A percentile compares a stretch with the other conserved stretches of the same genome.
Conservation (phyloP, 768 basidiomycete genomes). For the Leccinum subgranulosum region DNA sequence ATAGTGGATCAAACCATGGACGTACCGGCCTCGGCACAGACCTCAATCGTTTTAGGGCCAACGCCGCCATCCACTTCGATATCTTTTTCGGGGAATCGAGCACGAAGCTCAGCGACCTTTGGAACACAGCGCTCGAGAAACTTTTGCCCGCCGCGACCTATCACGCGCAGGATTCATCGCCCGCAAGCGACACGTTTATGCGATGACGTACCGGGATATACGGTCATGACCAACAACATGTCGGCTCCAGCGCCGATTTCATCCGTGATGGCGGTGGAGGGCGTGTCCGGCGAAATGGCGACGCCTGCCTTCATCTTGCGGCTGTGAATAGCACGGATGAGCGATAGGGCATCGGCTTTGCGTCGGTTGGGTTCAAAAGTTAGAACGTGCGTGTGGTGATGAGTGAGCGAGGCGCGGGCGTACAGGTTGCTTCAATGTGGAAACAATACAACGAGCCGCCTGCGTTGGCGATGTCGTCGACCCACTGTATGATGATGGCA, state of each 20-base stretch:
- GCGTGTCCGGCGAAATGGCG: conserved; percentile 95
- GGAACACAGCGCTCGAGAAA: conserved; percentile 90
- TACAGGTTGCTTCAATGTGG: conserved; percentile 91
- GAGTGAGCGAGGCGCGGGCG: conserved; percentile 23
- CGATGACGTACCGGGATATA: conserved; percentile 71
- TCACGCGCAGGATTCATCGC: not conserved
- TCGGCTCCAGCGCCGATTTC: conserved; percentile 80
- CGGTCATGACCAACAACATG: conserved; percentile 98
- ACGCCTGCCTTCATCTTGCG: conserved; percentile 92
- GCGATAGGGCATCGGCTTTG: conserved; percentile 63
- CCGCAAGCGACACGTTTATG: not conserved
- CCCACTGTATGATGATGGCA: conserved; percentile 64
- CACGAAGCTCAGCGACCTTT: conserved; percentile 88
- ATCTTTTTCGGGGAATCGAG: conserved; percentile 88
- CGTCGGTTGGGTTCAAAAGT: not conserved
- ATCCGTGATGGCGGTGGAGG: conserved; percentile 83
- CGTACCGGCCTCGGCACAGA: conserved; percentile 86
- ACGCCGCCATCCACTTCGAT: conserved; percentile 99
- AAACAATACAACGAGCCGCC: conserved; percentile 96
- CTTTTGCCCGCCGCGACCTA: conserved; percentile 93
- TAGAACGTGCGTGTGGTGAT: conserved; percentile 9
- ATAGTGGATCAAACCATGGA: not conserved
- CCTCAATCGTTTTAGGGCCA: conserved; percentile 83
- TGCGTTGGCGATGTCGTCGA: conserved; percentile 91
- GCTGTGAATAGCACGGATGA: conserved; percentile 80